Evolutionary conservation across 371 early-diverging fungal species (phyloP), one percentile per base, ranked within the genome.

Genomic region (Nematocida major): DNA sequence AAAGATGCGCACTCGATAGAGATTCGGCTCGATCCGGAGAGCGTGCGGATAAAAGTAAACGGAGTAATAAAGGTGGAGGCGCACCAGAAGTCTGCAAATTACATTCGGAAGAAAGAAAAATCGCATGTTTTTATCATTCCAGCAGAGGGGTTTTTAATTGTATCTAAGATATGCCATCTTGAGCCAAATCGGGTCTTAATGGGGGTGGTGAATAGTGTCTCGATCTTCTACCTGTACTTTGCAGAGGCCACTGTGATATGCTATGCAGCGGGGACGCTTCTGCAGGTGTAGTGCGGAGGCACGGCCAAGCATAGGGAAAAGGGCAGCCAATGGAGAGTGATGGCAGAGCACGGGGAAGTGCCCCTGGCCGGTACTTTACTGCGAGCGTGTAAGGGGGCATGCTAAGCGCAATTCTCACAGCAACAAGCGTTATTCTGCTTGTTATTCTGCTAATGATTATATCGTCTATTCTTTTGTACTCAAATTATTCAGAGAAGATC

Each of bases 221-320:
- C 20, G 15, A 22, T 63, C n/a, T 61, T 73, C 42, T 65, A 65
- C 36, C 18, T 73, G 22, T 73, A 73, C 53, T 73, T 73, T 47
- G 45, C 22, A 73, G 76, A 73, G 11, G 39, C 53, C 61, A 73
- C 76, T 9, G 34, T 61, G 40, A 59, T 54, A 30, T 39, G 78
- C 39, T 62, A 63, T 32, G 34, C n/a, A 26, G 26, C 26, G 18
- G 76, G 76, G 13, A 73, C 47, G 4, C 49, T 73, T 2, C 22
- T 73, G 30, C 49, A 62, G 32, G 7, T 24, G 13, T 9, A 59
- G 59, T n/a, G n/a, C n/a, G n/a, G n/a, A n/a, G n/a, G n/a, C n/a
- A n/a, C n/a, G n/a, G n/a, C n/a, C n/a, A n/a, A n/a, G n/a, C n/a
- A n/a, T n/a, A n/a, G n/a, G n/a, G n/a, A n/a, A n/a, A n/a, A n/a